Percentiles rank a stretch among this genome's conserved stretches.
These are phyloP conservation scores for Calonectria hongkongensis DNA, from an alignment of 2,329 filamentous ascomycete species.

Conservation along the genomic window DNA sequence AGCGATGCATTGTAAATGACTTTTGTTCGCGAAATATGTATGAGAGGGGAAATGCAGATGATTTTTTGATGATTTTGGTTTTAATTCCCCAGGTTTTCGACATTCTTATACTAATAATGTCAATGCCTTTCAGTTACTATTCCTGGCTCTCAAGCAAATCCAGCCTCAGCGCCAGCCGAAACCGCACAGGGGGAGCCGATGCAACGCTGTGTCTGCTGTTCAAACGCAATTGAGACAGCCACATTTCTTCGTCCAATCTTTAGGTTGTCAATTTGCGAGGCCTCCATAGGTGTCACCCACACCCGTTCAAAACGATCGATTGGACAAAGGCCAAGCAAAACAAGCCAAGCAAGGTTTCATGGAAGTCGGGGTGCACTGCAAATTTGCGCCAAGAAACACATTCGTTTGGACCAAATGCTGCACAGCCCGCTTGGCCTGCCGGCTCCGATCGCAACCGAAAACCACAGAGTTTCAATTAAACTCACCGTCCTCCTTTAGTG, in stretches of 20 bases:
- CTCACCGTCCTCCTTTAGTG: not conserved
- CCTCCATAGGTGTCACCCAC: not conserved
- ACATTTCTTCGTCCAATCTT: not conserved
- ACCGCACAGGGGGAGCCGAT: not conserved
- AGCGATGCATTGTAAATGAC: slow-evolving; percentile 43
- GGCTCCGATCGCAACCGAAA: slow-evolving; percentile 12
- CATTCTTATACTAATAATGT: not conserved
- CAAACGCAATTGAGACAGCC: slow-evolving; percentile 20
- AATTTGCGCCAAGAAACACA: not conserved
- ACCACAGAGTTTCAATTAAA: not conserved
- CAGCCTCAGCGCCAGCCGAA: slow-evolving; percentile 18
- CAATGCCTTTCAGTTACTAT: not conserved
- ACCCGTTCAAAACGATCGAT: not conserved
- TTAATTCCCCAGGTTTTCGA: not conserved
- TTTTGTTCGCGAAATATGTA: not conserved
- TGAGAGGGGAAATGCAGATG: not conserved
- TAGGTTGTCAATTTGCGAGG: not conserved
- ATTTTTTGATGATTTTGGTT: not conserved
- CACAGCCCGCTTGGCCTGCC: not conserved
- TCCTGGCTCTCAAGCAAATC: not conserved
- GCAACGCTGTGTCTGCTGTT: slow-evolving; percentile 17
- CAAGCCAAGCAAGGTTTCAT: not conserved
- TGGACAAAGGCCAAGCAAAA: not conserved
- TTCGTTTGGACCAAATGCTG: slow-evolving; percentile 5
- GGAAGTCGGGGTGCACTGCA: not conserved